Base-by-base conservation (phyloP, 306 rosid genomes). In the Hylodesmum podocarpum region DNA sequence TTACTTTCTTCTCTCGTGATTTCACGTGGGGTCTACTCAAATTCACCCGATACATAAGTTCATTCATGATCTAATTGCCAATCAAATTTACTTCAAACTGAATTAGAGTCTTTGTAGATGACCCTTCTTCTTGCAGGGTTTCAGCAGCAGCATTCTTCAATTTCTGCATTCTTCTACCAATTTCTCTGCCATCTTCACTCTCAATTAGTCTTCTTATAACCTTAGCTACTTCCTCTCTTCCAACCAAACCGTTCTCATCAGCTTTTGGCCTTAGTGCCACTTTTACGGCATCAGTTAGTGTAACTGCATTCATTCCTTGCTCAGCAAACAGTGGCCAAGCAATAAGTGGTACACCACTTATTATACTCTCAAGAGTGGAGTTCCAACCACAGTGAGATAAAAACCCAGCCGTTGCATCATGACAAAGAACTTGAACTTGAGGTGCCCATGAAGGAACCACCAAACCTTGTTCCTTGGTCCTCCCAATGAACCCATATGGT, bases 371-470 rank as follows among this genome's bases (percentile, higher is more conserved):
- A 6, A 82, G 55, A 1, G 37, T 19, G 0, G 85, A 82, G 8
- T 71, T 76, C 85, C 81, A 76, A 0, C 85, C 82, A 39, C 75
- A 70, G 13, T 82, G 85, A 21, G 50, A 62, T 4, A 82, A 9
- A 40, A 81, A 81, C n/a, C 81, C 85, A 39, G 78, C 81, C 3
- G 39, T 53, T 2, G 85, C 44, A 13, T 8, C 3, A 6, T 82
- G 85, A 57, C 54, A 14, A 33, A 82, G 85, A 1, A 82, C 47
- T 18, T 37, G 70, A 29, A 59, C 22, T n/a, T 82, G 82, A 3
- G 85, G 85, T 9, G 82, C 82, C 85, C 82, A 76, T 11, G 31
- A 59, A 2, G 78, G 46, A 72, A 76, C 74, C 5, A 77, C 75
- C 31, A 82, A 58, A 4, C 82, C 85, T 53, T 46, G 70, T 3